Evolutionary conservation across 306 rosid species (phyloP).

Genomic region (Vigna unguiculata): DNA sequence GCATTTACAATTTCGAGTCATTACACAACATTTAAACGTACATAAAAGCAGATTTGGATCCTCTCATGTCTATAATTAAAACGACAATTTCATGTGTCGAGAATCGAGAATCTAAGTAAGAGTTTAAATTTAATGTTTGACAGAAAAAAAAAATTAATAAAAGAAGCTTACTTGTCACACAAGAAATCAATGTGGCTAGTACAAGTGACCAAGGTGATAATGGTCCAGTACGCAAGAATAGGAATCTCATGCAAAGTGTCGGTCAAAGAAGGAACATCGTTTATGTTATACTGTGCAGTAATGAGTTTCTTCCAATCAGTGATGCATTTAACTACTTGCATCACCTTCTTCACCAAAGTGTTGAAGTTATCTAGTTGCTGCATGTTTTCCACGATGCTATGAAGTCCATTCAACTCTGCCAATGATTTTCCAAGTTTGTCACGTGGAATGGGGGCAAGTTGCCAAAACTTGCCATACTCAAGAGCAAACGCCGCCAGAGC

Average conservation of each 20-base stretch:
- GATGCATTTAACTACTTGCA: constrained; percentile 56
- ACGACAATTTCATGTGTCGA: neutral
- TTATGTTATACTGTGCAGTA: neutral
- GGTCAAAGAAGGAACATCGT: constrained; percentile 42
- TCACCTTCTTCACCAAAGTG: constrained; percentile 7
- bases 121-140: no score
- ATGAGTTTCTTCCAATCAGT: constrained; percentile 51
- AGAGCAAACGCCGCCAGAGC: constrained; percentile 35
- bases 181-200: constrained; percentile 33
- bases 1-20: neutral
- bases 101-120: no score
- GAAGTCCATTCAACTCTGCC: constrained; percentile 38
- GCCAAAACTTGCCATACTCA: constrained; percentile 40
- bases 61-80: neutral
- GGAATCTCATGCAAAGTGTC: constrained; percentile 46
- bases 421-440: constrained; percentile 44
- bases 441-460: constrained; percentile 16
- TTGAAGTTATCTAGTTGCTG: neutral
- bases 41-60: neutral
- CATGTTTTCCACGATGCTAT: neutral
- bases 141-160: neutral
- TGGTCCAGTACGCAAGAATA: constrained; percentile 43
- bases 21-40: neutral
- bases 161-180: constrained; percentile 24
- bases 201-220: constrained; percentile 43